Evolutionary conservation across 2,329 filamentous ascomycete species (phyloP).

Genomic region (Aspergillus sp.): DNA sequence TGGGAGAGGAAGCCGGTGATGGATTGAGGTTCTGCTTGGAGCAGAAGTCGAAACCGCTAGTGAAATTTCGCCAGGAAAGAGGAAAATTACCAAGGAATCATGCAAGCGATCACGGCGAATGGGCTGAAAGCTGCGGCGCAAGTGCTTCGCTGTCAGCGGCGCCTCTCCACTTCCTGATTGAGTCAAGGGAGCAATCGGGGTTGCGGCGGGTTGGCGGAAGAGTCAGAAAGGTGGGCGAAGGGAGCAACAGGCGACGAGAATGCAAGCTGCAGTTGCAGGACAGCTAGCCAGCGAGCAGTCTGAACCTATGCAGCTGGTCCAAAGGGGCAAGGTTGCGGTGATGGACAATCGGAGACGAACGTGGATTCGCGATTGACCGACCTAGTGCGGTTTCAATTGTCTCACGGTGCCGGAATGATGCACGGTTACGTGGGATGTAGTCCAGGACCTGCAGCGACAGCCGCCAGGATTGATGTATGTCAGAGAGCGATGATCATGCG

Average conservation of each 20-base stretch:
- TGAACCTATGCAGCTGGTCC: slow-evolving; percentile 31
- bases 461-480: slow-evolving; percentile 23
- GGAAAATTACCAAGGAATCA: slow-evolving; percentile 12
- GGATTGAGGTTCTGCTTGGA: slow-evolving; percentile 12
- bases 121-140: slow-evolving; percentile 24
- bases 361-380: slow-evolving; percentile 10
- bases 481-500: slow-evolving; percentile 28
- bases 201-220: slow-evolving; percentile 13
- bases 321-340: slow-evolving; percentile 29
- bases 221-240: slow-evolving; percentile 16
- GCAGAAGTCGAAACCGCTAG: slow-evolving; percentile 1
- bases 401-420: slow-evolving; percentile 29
- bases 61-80: slow-evolving; percentile 6
- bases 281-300: slow-evolving; percentile 29
- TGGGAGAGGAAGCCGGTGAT: slow-evolving; percentile 21
- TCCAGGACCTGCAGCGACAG: slow-evolving; percentile 27
- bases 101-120: slow-evolving; percentile 18
- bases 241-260: slow-evolving; percentile 24
- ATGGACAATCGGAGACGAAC: slow-evolving; percentile 30
- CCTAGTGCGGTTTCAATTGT: slow-evolving; percentile 25
- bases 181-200: slow-evolving; percentile 14
- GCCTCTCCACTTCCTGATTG: slow-evolving; percentile 18
- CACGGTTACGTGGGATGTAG: slow-evolving; percentile 36
- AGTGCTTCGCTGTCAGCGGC: slow-evolving; percentile 27
- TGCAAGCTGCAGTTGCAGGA: slow-evolving; percentile 30